Base-by-base conservation (phyloP, 176 grass and related monocot species). In the Musa itinerans region DNA sequence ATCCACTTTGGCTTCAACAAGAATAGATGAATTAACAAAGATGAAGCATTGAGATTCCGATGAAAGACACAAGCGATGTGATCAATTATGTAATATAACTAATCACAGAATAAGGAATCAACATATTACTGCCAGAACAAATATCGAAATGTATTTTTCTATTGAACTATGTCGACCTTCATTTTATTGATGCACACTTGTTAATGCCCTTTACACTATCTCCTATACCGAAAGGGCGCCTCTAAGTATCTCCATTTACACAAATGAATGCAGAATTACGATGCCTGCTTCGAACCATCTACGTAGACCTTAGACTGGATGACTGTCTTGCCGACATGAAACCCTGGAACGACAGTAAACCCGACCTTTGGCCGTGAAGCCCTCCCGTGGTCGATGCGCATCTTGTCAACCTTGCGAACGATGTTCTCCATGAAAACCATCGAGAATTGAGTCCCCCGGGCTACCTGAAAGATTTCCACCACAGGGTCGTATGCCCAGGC, bases 231-330 rank as follows among this genome's bases (percentile, higher is more conserved):
- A 62, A 52, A 78, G 63, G 73, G 55, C 15, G 19, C 25, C 7
- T 53, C 52, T 34, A 69, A 54, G 54, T 92, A 75, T 83, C 23
- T 69, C 59, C 77, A 78, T 88, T 81, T 78, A 2, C 74, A 83
- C 80, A 76, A 83, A 81, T 78, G 65, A 65, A 81, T 73, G 27
- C 57, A 29, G 85, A 73, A 68, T 82, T 92, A 85, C 87, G 83
- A 74, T 80, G 2, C 29, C 53, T 85, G 63, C 79, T 51, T 73
- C 79, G 49, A 64, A 68, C 55, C 67, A 58, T 94, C 91, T 68
- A 92, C 84, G 67, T 99, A 99, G 76, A 99, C 95, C 90, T 83
- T 99, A 85, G 90, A 91, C 50, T 99, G 95, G 79, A 99, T 89
- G 56, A 94, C 86, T 8, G 95, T 94, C 13, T 91, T 86, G 20